Evolutionary conservation across 176 grass and related monocot genomes (phyloP), one percentile per base, ranked within the genome.

Genomic region (Saccharum officinarum): DNA sequence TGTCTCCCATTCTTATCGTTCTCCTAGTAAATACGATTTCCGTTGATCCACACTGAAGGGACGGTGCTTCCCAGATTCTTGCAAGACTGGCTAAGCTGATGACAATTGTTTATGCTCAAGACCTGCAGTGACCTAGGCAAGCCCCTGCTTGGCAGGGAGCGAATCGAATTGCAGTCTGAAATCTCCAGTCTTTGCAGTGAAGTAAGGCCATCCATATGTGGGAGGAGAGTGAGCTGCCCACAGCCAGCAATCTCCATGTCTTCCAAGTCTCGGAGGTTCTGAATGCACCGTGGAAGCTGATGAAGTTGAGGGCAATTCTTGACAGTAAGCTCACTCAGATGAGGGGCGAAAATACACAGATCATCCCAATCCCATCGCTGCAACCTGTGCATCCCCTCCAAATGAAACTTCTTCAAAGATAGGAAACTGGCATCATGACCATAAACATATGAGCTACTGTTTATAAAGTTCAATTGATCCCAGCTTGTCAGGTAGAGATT

Each of bases 281-380:
- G 22, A 25, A 91, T 69, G 61, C 80, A 57, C 16, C 14, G 69
- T 16, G 92, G 86, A n/a, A 89, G 30, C 37, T 28, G 0, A 6
- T 16, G 72, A 72, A 93, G 84, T 45, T 13, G 36, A 15, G 85
- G 66, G 14, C 91, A 94, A 8, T 94, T 60, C 64, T 94, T 77
- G 14, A 84, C 6, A 55, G 82, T 31, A 74, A 91, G 89, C 67
- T 87, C 89, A 71, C 3, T 17, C 66, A 94, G 89, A 63, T 5
- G 18, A 34, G 61, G 49, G n/a, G 89, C 52, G 7, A 55, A 55
- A 0, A 0, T 28, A 4, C 20, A 22, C 80, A 89, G 1, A 0
- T 69, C 36, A n/a, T 89, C 0, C 15, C 70, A 73, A 25, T 71
- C 20, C 92, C 91, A 90, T 8, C 0, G 31, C 34, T 75, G 7